A percentile compares a stretch with the other conserved stretches of the same genome.
These are phyloP conservation scores for Haplographium delicatum DNA, from an alignment of 495 filamentous ascomycete species.

Conservation along the genomic window DNA sequence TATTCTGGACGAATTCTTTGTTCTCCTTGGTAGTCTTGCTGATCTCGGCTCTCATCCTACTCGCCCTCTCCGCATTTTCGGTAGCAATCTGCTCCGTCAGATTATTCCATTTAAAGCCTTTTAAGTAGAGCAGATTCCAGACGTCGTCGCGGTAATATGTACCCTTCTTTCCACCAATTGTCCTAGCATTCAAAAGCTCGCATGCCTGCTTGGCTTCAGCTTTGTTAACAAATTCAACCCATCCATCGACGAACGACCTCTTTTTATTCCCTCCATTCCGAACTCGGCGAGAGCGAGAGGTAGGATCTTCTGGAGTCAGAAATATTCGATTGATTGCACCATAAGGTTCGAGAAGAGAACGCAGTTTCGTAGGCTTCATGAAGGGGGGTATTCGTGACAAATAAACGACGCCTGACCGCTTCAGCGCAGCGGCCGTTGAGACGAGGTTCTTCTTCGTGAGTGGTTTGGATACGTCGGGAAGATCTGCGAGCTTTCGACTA, in stretches of 20 bases:
- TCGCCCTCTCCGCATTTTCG: conserved; percentile 79
- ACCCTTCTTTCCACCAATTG: conserved; percentile 82
- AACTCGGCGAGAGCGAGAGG: conserved; percentile 52
- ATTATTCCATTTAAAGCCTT: conserved; percentile 77
- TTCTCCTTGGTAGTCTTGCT: conserved; percentile 72
- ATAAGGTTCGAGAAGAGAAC: conserved; percentile 69
- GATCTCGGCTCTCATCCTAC: conserved; percentile 76
- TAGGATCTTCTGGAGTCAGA: conserved; percentile 71
- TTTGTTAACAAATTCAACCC: conserved; percentile 79
- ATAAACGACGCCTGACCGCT: conserved; percentile 76
- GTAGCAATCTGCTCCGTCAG: conserved; percentile 64
- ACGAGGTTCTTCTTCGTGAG: conserved; percentile 55
- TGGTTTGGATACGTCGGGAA: conserved; percentile 43
- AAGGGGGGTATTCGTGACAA: conserved; percentile 89
- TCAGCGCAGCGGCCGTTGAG: conserved; percentile 49
- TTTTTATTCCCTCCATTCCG: conserved; percentile 81
- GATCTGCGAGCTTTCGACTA: conserved; percentile 25
- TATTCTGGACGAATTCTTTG: conserved; percentile 72
- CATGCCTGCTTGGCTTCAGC: conserved; percentile 71
- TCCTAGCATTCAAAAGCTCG: conserved; percentile 79
- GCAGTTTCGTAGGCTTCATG: conserved; percentile 82
- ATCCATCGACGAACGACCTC: conserved; percentile 81
- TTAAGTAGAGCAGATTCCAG: conserved; percentile 73
- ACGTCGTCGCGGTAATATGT: conserved; percentile 90
- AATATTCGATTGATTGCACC: conserved; percentile 82